Conservation (phyloP, 306 rosid species). For the Delonix regia region DNA sequence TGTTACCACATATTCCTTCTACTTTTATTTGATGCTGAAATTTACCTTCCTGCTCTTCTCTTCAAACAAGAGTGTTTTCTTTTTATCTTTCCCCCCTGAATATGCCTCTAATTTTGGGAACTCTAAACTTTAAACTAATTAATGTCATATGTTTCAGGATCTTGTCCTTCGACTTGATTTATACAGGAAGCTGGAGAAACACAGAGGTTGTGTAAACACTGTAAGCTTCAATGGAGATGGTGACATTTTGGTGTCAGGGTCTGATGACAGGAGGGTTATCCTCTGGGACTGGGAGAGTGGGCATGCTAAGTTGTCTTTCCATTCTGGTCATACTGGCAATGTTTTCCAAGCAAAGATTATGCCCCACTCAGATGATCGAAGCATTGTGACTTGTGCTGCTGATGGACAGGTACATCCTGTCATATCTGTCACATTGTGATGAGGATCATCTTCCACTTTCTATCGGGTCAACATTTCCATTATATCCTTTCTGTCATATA, state of each 20-base stretch:
- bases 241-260: conserved; percentile 79
- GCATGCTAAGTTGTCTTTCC: conserved; percentile 52
- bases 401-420: conserved; percentile 80
- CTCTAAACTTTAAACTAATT: conserved; percentile 2
- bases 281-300: conserved; percentile 95
- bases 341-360: conserved; percentile 91
- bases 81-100: not conserved
- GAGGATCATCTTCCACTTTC: conserved; percentile 6
- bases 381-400: conserved; percentile 89
- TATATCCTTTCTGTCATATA: not conserved
- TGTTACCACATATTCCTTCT: not conserved
- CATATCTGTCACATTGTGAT: not conserved
- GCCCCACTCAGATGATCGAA: conserved; percentile 77
- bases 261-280: conserved; percentile 82
- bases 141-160: conserved; percentile 53
- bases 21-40: not conserved
- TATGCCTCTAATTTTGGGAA: not conserved
- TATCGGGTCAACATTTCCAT: not conserved
- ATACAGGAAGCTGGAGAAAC: conserved; percentile 67
- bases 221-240: conserved; percentile 82
- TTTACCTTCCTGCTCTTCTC: not conserved
- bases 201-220: conserved; percentile 93
- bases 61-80: not conserved
- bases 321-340: conserved; percentile 78
- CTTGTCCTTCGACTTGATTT: conserved; percentile 86